Percentiles rank a stretch among this genome's conserved stretches.
phyloP scores from a whole-genome alignment of 768 basidiomycete genomes.

The Artomyces pyxidatus region DNA sequence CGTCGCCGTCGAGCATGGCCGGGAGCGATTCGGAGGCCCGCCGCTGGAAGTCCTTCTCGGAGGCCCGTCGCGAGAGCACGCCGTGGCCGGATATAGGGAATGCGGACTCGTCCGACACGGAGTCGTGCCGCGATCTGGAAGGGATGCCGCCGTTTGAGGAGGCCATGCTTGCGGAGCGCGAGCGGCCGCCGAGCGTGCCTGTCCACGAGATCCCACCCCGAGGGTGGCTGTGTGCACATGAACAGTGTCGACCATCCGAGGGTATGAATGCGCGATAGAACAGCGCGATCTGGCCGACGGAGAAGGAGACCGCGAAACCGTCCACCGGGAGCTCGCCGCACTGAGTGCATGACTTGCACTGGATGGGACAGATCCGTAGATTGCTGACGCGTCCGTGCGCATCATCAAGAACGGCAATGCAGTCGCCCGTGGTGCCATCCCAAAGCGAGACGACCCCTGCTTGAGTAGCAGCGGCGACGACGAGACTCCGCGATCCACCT shows the following conservation, averaged over 20 bases:
- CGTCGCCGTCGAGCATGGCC: constrained; percentile 37
- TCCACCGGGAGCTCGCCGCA: constrained; percentile 66
- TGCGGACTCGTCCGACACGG: constrained; percentile 40
- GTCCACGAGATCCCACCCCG: constrained; percentile 38
- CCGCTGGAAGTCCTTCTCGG: constrained; percentile 59
- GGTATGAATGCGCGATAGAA: constrained; percentile 55
- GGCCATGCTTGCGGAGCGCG: constrained; percentile 54
- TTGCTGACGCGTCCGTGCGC: constrained; percentile 48
- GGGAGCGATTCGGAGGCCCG: constrained; percentile 36
- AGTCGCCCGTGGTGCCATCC: constrained; percentile 61
- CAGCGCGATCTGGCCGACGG: constrained; percentile 52
- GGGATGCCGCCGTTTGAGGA: constrained; percentile 34
- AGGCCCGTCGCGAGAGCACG: constrained; percentile 61
- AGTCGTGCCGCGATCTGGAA: constrained; percentile 40
- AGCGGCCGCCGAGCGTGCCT: constrained; percentile 39
- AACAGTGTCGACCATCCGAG: constrained; percentile 54
- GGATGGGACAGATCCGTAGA: constrained; percentile 52
- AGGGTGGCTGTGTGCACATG: constrained; percentile 48
- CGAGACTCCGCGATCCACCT: constrained; percentile 39
- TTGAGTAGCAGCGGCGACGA: constrained; percentile 57
- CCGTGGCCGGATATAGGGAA: constrained; percentile 83
- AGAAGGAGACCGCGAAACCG: constrained; percentile 57
- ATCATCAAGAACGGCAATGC: constrained; percentile 54
- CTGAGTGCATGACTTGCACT: constrained; percentile 49
- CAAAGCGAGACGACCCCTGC: constrained; percentile 67